Base-by-base conservation (phyloP, 2,329 filamentous ascomycete genomes). In the Neurospora sp. region DNA sequence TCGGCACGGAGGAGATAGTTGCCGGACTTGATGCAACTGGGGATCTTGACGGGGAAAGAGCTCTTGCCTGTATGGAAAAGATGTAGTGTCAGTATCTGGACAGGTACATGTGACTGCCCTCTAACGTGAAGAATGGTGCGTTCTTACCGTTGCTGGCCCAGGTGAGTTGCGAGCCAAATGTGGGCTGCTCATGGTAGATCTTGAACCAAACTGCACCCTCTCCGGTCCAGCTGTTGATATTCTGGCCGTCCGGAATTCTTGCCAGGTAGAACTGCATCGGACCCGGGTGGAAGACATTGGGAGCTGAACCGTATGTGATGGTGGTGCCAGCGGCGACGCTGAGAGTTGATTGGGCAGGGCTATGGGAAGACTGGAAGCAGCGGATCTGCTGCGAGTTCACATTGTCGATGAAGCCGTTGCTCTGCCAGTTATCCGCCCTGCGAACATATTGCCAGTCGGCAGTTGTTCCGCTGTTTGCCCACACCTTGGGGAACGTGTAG, bases 1-100 rank as follows among this genome's bases (percentile, higher is more conserved):
- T 85, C 83, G 28, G 82, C 81, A 38, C 83, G 81, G 28, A 85
- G 76, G 37, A 85, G 80, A 72, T 85, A 85, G 73, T 83, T 80
- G 66, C 83, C 83, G 3, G 81, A 73, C 0, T 79, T 78, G 57
- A 84, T 80, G 72, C 81, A 83, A 28, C 72, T 73, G 3, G 83
- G 83, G 67, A 85, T 80, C 52, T 77, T 79, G 40, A 83, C 80
- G 66, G 76, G 76, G 71, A 83, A 78, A 37, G 77, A 75, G 62
- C 74, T 73, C 69, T 77, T 77, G 67, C 79, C 80, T 76, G 41
- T 37, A 12, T 3, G 4, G 41, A 8, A 11, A 10, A 33, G 39
- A 0, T 10, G 62, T 8, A 70, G 66, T 62, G 11, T 40, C 2
- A 62, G 19, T n/a, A 10, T 33, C 4, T 23, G n/a, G 28, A 4